Conservation (phyloP, 1,139 yeast genomes). For the Pneumocystis murina region DNA sequence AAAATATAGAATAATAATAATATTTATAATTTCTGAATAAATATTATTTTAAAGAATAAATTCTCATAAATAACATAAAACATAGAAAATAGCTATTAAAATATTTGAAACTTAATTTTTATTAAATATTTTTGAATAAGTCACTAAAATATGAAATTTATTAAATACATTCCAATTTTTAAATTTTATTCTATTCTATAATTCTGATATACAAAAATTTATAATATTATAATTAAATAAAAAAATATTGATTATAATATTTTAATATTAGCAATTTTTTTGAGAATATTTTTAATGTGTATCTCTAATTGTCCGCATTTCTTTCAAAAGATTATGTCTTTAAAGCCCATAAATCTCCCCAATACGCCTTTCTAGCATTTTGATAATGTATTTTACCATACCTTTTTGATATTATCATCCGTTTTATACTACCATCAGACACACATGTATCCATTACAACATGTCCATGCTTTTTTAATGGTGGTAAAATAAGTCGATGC, state of each 20-base stretch:
- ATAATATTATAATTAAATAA: too few species aligned
- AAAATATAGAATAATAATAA: too few species aligned
- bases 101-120: not conserved
- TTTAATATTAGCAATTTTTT: not conserved
- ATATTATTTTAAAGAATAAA: too few species aligned
- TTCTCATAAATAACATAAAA: too few species aligned
- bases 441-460: constrained; percentile 70
- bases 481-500: constrained; percentile 64
- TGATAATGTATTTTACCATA: constrained; percentile 54
- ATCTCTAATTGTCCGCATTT: not conserved
- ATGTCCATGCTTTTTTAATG: constrained; percentile 69
- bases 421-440: constrained; percentile 43
- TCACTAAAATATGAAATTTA: too few species aligned
- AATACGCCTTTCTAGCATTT: constrained; percentile 70
- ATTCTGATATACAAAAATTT: too few species aligned
- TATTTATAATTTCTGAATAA: too few species aligned
- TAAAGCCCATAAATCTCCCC: constrained; percentile 53
- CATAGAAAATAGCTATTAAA: too few species aligned
- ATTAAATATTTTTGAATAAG: not conserved
- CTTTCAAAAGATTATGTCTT: not conserved
- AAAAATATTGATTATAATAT: too few species aligned
- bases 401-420: constrained; percentile 77
- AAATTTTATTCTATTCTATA: too few species aligned
- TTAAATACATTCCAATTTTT: too few species aligned
- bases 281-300: not conserved